Evolutionary conservation across 208 protist genomes (phyloP).

Genomic region (Trypanosoma lewisi): DNA sequence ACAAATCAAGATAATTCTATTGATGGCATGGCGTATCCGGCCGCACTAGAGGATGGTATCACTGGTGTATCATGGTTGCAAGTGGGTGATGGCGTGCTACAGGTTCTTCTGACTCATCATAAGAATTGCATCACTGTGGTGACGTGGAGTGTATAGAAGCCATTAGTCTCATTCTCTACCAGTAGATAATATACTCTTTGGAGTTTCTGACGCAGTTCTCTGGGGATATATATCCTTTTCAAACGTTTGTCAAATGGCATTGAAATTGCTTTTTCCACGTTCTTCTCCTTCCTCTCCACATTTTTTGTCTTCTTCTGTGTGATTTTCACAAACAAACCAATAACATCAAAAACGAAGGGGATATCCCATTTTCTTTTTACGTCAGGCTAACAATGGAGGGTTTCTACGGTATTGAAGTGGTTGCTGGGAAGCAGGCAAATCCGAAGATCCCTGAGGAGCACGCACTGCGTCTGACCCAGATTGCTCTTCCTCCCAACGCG

Average conservation of each 20-base stretch:
- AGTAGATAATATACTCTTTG: too few relatives aligned
- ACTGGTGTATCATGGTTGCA: conserved; percentile 33
- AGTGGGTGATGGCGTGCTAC: conserved; percentile 25
- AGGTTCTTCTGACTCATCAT: conserved; percentile 44
- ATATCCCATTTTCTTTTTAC: conserved; percentile 7
- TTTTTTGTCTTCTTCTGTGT: conserved; percentile 11
- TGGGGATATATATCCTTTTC: conserved; percentile 5
- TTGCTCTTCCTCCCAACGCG: conserved; percentile 82
- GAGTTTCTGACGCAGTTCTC: too few relatives aligned
- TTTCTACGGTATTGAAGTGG: conserved; percentile 78
- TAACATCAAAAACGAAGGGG: too few relatives aligned
- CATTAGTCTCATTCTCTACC: conserved; percentile 12
- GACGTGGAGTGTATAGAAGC: conserved; percentile 30
- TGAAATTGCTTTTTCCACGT: too few relatives aligned
- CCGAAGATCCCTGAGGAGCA: conserved; percentile 81
- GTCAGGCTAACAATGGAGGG: conserved; percentile 44
- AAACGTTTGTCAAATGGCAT: not conserved
- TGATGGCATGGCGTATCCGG: not conserved
- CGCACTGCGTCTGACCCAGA: conserved; percentile 83
- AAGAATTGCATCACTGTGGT: conserved; percentile 40
- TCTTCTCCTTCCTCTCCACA: not conserved
- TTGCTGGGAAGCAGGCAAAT: conserved; percentile 71
- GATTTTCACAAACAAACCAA: not conserved
- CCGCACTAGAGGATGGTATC: conserved; percentile 31
- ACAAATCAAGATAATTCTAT: not conserved